Conservation (phyloP, 129 eudicot genomes). For the Ambrosia trifida region DNA sequence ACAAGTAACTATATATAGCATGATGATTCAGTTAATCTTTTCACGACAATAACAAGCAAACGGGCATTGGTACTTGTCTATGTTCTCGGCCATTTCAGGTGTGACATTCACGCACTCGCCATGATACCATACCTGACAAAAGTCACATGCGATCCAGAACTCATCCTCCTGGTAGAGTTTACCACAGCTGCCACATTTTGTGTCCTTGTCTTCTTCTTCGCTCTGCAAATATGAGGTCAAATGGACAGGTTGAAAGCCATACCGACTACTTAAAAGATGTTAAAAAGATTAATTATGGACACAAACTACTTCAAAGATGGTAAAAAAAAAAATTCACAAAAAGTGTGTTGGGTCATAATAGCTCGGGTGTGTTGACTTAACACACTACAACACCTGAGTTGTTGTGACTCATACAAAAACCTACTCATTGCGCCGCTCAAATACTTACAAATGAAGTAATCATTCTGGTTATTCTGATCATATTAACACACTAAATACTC, state of each 20-base stretch:
- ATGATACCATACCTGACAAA: constrained; percentile 84
- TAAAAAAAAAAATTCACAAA: neutral
- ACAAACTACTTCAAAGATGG: neutral
- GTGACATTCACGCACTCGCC: constrained; percentile 94
- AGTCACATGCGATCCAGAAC: constrained; percentile 90
- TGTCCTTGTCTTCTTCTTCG: constrained; percentile 71
- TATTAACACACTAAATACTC: too few relatives aligned
- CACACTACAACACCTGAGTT: too few relatives aligned
- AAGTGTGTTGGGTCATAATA: neutral
- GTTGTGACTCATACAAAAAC: too few relatives aligned
- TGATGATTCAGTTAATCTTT: neutral
- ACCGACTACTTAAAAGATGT: too few relatives aligned
- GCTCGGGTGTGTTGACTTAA: too few relatives aligned
- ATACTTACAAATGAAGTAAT: too few relatives aligned
- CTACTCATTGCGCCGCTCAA: too few relatives aligned
- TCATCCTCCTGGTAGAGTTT: constrained; percentile 68
- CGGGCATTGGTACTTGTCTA: constrained; percentile 87
- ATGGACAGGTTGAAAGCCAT: neutral
- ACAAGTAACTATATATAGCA: constrained; percentile 5
- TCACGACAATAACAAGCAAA: constrained; percentile 21
- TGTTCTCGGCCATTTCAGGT: constrained; percentile 81
- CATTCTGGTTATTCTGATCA: too few relatives aligned
- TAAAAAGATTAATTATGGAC: too few relatives aligned
- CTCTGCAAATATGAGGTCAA: constrained; percentile 30
- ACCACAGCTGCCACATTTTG: constrained; percentile 78